These are phyloP conservation scores for Chlorella sp. DNA, from an alignment of 139 green algal genomes.

Conservation along the genomic window DNA sequence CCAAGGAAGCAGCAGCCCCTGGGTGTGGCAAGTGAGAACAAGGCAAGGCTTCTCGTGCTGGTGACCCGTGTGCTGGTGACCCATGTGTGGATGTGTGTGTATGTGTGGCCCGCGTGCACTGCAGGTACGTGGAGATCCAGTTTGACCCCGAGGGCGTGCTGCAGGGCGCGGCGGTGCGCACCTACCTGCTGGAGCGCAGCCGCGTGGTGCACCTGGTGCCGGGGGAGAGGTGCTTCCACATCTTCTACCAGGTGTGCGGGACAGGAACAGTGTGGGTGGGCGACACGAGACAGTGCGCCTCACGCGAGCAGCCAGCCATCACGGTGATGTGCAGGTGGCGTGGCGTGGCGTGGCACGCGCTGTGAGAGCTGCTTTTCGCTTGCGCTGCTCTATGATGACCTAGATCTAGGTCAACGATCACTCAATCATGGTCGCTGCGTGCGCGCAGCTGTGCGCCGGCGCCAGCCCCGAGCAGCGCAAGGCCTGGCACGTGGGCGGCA, in stretches of 20 bases:
- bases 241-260: slow-evolving; percentile 90
- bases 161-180: slow-evolving; percentile 79
- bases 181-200: slow-evolving; percentile 95
- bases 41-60: no score
- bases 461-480: slow-evolving; percentile 59
- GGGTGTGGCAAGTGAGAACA: no score
- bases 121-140: slow-evolving; percentile 97
- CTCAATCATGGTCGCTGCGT: background rate
- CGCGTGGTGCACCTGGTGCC: slow-evolving; percentile 82
- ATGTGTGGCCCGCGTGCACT: background rate
- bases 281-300: background rate
- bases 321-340: background rate
- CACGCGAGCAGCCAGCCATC: background rate
- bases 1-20: no score
- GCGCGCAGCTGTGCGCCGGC: slow-evolving; percentile 76
- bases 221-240: slow-evolving; percentile 94
- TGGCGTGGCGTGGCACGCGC: background rate
- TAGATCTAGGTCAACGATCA: no score
- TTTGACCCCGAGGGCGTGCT: slow-evolving; percentile 74
- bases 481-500: slow-evolving; percentile 51
- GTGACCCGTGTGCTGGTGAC: background rate
- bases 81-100: background rate
- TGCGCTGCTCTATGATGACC: no score
- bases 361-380: no score
- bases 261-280: background rate